phyloP scores from a whole-genome alignment of 495 filamentous ascomycete species.

The Annulohypoxylon moriforme region DNA sequence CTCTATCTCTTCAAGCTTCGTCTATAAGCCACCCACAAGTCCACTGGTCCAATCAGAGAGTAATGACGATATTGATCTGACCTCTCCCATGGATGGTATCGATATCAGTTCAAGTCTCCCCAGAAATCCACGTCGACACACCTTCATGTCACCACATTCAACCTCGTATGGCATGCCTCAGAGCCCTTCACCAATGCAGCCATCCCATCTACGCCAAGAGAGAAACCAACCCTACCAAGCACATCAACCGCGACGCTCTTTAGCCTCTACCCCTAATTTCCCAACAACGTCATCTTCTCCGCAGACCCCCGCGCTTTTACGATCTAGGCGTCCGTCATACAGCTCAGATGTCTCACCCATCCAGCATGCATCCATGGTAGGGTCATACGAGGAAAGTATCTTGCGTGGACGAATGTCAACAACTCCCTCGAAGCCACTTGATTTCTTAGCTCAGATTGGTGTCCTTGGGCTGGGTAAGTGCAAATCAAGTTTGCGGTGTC shows the following conservation, averaged over 20 bases:
- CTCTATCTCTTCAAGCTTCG: constrained; percentile 83
- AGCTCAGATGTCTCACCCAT: constrained; percentile 79
- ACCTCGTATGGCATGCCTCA: constrained; percentile 45
- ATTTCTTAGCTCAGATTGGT: constrained; percentile 96
- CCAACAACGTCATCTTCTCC: constrained; percentile 65
- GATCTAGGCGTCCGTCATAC: constrained; percentile 75
- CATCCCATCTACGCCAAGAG: constrained; percentile 59
- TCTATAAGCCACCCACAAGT: constrained; percentile 89
- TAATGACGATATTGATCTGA: constrained; percentile 82
- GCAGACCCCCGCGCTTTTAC: constrained; percentile 68
- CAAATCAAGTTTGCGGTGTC: constrained; percentile 86
- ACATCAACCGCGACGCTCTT: constrained; percentile 77
- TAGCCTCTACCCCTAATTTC: constrained; percentile 71
- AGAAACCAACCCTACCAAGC: constrained; percentile 71
- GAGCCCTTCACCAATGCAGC: constrained; percentile 50
- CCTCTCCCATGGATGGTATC: constrained; percentile 59
- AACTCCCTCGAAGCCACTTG: constrained; percentile 89
- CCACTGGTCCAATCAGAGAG: constrained; percentile 91
- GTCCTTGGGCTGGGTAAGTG: constrained; percentile 91
- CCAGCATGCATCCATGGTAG: constrained; percentile 93
- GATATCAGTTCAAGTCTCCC: constrained; percentile 49
- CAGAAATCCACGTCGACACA: constrained; percentile 53
- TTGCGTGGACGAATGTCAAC: constrained; percentile 96
- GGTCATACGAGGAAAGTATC: constrained; percentile 97
- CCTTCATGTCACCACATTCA: constrained; percentile 51